phyloP scores from a whole-genome alignment of 78 protist genomes.

The Pigoraptor vietnamica region DNA sequence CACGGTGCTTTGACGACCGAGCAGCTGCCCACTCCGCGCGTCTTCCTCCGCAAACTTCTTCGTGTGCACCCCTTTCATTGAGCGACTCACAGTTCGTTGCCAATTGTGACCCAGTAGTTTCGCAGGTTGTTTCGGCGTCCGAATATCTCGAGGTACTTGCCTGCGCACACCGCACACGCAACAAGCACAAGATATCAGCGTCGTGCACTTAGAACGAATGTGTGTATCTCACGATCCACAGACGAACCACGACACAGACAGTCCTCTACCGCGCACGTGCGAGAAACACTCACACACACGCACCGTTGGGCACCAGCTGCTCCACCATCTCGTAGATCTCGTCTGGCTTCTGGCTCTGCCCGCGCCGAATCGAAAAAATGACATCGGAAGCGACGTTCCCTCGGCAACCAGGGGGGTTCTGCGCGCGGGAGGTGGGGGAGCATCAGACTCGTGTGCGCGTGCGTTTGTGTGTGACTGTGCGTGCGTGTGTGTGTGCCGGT shows the following conservation, averaged over 20 bases:
- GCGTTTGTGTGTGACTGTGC: too few species aligned
- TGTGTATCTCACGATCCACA: not conserved
- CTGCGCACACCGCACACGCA: not conserved
- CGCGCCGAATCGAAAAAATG: slow-evolving; percentile 40
- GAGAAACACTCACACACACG: not conserved
- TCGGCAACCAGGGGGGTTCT: too few species aligned
- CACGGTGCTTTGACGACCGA: too few species aligned
- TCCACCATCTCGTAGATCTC: slow-evolving; percentile 59
- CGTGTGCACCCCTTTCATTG: too few species aligned
- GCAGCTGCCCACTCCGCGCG: too few species aligned
- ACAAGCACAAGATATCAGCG: not conserved
- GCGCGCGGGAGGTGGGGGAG: too few species aligned
- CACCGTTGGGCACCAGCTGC: slow-evolving; percentile 54
- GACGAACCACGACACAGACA: not conserved
- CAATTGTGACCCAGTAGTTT: slow-evolving; percentile 64
- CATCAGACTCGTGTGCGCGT: too few species aligned
- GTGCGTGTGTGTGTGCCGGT: too few species aligned
- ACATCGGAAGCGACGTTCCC: slow-evolving; percentile 27
- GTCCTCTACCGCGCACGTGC: too few species aligned
- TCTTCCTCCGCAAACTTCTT: too few species aligned
- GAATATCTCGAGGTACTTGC: slow-evolving; percentile 59
- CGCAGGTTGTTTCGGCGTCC: slow-evolving; percentile 54
- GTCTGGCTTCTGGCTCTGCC: slow-evolving; percentile 67
- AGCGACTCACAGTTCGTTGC: slow-evolving; percentile 49
- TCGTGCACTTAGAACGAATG: too few species aligned